A percentile compares a stretch with the other conserved stretches of the same genome.
phyloP scores from a whole-genome alignment of 352 stramenopile genomes.

The Phytopythium oedochilum region DNA sequence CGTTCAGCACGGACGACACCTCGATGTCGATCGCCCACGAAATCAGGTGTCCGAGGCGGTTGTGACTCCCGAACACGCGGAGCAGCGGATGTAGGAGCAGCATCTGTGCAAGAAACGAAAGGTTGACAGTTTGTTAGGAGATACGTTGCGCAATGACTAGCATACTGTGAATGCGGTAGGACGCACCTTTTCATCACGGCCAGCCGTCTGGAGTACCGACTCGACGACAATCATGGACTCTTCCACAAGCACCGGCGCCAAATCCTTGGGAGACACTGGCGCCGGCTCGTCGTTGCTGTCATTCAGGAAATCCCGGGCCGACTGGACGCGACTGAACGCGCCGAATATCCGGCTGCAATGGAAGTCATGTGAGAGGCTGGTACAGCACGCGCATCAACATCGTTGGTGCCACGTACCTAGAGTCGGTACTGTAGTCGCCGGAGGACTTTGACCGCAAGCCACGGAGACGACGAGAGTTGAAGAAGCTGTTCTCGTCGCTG shows the following conservation, averaged over 20 bases:
- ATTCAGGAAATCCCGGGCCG: slow-evolving; percentile 33
- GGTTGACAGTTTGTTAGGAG: no score
- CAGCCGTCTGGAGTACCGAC: slow-evolving; percentile 71
- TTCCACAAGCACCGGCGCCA: slow-evolving; percentile 53
- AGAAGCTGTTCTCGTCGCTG: neutral
- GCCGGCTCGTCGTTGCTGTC: slow-evolving; percentile 28
- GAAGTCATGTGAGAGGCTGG: neutral
- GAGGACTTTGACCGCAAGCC: slow-evolving; percentile 19
- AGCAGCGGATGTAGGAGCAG: slow-evolving; percentile 54
- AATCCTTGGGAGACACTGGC: slow-evolving; percentile 25
- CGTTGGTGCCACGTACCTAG: slow-evolving; percentile 10
- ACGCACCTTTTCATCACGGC: slow-evolving; percentile 63
- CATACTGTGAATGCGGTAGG: neutral
- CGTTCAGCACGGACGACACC: slow-evolving; percentile 64
- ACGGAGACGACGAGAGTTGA: slow-evolving; percentile 11
- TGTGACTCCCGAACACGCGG: slow-evolving; percentile 56
- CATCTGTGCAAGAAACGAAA: slow-evolving; percentile 31
- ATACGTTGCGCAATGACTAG: no score
- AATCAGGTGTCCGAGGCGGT: slow-evolving; percentile 55
- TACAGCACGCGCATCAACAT: neutral
- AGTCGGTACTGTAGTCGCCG: slow-evolving; percentile 9
- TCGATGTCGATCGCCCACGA: slow-evolving; percentile 77
- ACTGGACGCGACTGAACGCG: slow-evolving; percentile 35
- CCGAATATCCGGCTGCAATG: slow-evolving; percentile 13
- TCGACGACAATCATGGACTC: slow-evolving; percentile 70